Percentiles rank a stretch among this genome's conserved stretches.
Conservation (phyloP, 495 filamentous ascomycete species). For the Podospora comata region DNA sequence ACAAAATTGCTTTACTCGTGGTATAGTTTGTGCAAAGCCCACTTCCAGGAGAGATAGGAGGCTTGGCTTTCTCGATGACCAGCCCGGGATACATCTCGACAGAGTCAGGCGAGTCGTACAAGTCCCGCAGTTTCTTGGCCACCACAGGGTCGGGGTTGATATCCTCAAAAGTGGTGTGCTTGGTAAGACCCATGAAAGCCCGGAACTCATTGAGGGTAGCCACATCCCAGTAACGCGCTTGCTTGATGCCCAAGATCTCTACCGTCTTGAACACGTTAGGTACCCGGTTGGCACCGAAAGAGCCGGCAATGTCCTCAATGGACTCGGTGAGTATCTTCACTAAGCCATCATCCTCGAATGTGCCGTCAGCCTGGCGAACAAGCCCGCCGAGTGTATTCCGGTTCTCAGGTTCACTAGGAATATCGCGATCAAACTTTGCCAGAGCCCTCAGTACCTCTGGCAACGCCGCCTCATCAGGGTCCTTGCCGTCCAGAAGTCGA, state of each 20-base stretch:
- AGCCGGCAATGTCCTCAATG: constrained; percentile 50
- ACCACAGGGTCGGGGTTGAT: constrained; percentile 73
- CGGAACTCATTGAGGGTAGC: constrained; percentile 79
- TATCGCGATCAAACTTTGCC: constrained; percentile 45
- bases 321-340: constrained; percentile 56
- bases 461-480: constrained; percentile 45
- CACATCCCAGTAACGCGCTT: constrained; percentile 71
- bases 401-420: constrained; percentile 53
- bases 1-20: constrained; percentile 68
- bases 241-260: constrained; percentile 76
- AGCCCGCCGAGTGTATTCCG: constrained; percentile 56
- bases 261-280: constrained; percentile 64
- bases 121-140: constrained; percentile 44
- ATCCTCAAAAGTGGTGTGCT: constrained; percentile 66
- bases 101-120: constrained; percentile 72
- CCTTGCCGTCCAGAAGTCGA: constrained; percentile 53
- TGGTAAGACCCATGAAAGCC: constrained; percentile 63
- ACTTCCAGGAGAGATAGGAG: constrained; percentile 60
- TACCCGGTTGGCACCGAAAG: constrained; percentile 63
- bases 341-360: constrained; percentile 53
- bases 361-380: constrained; percentile 50
- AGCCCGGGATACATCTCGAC: constrained; percentile 52
- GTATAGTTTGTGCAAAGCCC: constrained; percentile 72
- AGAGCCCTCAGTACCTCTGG: constrained; percentile 52
- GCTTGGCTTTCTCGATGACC: constrained; percentile 69